Percentiles rank a stretch among this genome's conserved stretches.
Conservation (phyloP, 1,284 basidiomycete species). For the Tetrapyrgos nigripes region DNA sequence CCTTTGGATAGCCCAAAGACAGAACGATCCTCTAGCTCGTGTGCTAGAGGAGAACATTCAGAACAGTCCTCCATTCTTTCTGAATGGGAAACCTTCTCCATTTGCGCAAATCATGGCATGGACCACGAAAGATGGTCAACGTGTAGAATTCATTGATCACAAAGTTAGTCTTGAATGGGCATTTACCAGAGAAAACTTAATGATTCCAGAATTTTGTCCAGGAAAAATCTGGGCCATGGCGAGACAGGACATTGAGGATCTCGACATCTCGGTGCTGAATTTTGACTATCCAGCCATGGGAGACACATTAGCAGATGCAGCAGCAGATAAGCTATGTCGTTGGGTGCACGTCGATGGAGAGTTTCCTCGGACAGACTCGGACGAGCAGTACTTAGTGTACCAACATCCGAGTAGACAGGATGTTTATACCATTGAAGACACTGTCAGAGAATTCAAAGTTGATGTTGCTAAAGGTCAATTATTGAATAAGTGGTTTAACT, state of each 20-base stretch:
- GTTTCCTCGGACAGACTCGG: background rate
- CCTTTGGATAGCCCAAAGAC: background rate
- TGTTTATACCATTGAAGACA: background rate
- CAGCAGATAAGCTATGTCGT: background rate
- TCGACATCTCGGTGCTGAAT: background rate
- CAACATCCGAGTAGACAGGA: background rate
- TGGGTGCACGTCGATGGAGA: background rate
- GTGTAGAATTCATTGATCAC: background rate
- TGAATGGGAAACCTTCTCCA: background rate
- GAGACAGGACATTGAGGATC: background rate
- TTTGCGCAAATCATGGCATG: background rate
- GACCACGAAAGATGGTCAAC: background rate
- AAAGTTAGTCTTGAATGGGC: background rate
- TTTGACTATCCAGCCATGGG: constrained; percentile 9
- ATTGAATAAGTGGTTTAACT: constrained; percentile 2
- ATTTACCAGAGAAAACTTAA: background rate
- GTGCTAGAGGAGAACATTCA: constrained; percentile 1
- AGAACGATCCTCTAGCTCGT: background rate
- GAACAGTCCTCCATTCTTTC: background rate
- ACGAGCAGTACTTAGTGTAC: background rate
- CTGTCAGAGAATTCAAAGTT: background rate
- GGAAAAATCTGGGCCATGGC: background rate
- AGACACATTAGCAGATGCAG: background rate
- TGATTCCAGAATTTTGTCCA: background rate
- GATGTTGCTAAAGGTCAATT: background rate